phyloP scores from a whole-genome alignment of 441 rosid species.

The Gossypium armourianum region DNA sequence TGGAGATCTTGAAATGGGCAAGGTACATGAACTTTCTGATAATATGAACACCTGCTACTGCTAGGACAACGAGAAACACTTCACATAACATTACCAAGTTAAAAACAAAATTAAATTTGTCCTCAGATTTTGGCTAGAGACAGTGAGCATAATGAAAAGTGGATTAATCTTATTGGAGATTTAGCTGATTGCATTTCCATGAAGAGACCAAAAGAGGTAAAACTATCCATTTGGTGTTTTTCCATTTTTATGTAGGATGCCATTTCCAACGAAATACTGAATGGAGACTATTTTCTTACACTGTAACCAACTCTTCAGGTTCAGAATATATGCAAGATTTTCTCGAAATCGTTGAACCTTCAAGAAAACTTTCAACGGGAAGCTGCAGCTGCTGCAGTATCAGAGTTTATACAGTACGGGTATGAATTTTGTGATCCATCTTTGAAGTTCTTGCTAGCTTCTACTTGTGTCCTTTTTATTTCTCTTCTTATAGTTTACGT shows the following conservation, averaged over 20 bases:
- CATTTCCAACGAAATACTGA: background rate
- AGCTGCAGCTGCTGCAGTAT: slow-evolving; percentile 95
- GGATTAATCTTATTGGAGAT: slow-evolving; percentile 82
- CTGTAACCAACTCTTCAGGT: slow-evolving; percentile 39
- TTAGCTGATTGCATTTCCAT: slow-evolving; percentile 82
- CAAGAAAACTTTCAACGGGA: slow-evolving; percentile 71
- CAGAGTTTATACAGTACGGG: slow-evolving; percentile 89
- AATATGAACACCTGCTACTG: background rate
- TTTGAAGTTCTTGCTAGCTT: slow-evolving; percentile 3
- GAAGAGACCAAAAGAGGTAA: slow-evolving; percentile 94
- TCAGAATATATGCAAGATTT: slow-evolving; percentile 57
- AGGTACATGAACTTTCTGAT: slow-evolving; percentile 38
- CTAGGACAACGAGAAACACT: slow-evolving; percentile 1
- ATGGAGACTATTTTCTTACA: background rate
- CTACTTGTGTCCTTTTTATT: slow-evolving; percentile 7
- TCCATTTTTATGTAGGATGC: background rate
- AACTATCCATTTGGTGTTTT: slow-evolving; percentile 10
- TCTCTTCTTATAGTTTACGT: slow-evolving; percentile 3
- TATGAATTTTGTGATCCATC: slow-evolving; percentile 20
- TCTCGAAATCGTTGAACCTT: slow-evolving; percentile 64
- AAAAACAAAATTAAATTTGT: slow-evolving; percentile 9
- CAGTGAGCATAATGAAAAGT: slow-evolving; percentile 70
- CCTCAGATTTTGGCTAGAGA: slow-evolving; percentile 77
- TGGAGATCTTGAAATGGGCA: slow-evolving; percentile 98
- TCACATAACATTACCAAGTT: slow-evolving; percentile 11